Conservation (phyloP, 2,329 filamentous ascomycete genomes). For the Colletotrichum coccodes region DNA sequence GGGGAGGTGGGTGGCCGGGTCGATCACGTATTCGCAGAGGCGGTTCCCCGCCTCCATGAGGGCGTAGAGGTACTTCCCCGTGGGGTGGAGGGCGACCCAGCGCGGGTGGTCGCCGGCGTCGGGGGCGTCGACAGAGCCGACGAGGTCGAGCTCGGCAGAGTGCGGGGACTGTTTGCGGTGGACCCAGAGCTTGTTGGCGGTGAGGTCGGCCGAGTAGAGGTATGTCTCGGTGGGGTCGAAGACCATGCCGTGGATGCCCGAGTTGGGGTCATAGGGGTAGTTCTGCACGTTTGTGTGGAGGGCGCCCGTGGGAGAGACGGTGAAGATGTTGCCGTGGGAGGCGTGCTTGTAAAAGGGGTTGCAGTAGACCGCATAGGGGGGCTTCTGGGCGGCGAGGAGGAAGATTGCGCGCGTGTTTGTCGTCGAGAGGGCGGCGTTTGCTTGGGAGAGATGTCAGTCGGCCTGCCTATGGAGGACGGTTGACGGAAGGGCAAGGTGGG, state of each 20-base stretch:
- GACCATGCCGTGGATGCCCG: conserved; percentile 85
- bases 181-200: conserved; percentile 84
- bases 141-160: conserved; percentile 54
- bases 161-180: conserved; percentile 70
- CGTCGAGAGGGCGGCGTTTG: conserved; percentile 72
- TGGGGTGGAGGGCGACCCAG: conserved; percentile 87
- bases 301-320: conserved; percentile 65
- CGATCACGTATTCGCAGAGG: conserved; percentile 83
- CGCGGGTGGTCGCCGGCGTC: conserved; percentile 80
- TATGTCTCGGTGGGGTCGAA: conserved; percentile 79
- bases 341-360: conserved; percentile 92
- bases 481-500: too few species aligned
- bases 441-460: conserved; percentile 50
- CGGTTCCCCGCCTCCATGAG: conserved; percentile 92
- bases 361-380: conserved; percentile 86
- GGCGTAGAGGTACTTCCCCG: conserved; percentile 82
- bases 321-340: conserved; percentile 82
- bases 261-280: conserved; percentile 75
- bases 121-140: conserved; percentile 80
- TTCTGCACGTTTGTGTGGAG: conserved; percentile 75
- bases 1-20: conserved; percentile 77
- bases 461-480: too few species aligned
- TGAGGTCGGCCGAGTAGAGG: conserved; percentile 83
- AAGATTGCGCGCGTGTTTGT: conserved; percentile 93
- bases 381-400: conserved; percentile 79